Percentiles rank a stretch among this genome's conserved stretches.
These are phyloP conservation scores for Sporothrix phasma DNA, from an alignment of 2,329 filamentous ascomycete species.

Conservation along the genomic window DNA sequence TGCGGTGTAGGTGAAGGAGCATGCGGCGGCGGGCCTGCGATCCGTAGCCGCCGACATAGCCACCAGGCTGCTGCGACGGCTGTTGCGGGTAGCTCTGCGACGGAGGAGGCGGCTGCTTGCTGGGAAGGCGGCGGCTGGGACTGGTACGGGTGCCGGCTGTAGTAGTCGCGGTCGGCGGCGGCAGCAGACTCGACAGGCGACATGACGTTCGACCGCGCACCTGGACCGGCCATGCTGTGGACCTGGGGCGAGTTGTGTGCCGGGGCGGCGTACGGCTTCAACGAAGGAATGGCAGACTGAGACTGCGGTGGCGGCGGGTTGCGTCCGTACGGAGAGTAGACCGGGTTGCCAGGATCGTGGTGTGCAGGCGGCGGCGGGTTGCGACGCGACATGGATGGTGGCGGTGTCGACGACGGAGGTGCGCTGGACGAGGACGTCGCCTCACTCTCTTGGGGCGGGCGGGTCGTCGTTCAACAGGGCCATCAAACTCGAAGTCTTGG, in stretches of 20 bases:
- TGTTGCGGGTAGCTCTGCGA: constrained; percentile 18
- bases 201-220: constrained; percentile 36
- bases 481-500: constrained; percentile 56
- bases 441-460: constrained; percentile 41
- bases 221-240: constrained; percentile 32
- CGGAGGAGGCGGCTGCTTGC: constrained; percentile 22
- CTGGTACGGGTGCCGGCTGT: constrained; percentile 29
- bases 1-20: constrained; percentile 15
- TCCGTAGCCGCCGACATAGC: constrained; percentile 10
- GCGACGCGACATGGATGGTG: constrained; percentile 3
- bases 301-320: constrained; percentile 25
- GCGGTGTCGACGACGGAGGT: constrained; percentile 13
- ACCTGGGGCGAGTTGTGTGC: constrained; percentile 42
- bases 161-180: constrained; percentile 38
- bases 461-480: constrained; percentile 53
- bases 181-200: constrained; percentile 31
- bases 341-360: constrained; percentile 38
- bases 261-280: constrained; percentile 38
- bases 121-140: constrained; percentile 26
- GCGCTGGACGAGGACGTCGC: constrained; percentile 33
- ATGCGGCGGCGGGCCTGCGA: constrained; percentile 7
- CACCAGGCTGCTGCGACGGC: constrained; percentile 8
- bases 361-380: constrained; percentile 42
- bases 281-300: constrained; percentile 41
- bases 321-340: constrained; percentile 39